Evolutionary conservation across 495 filamentous ascomycete genomes (phyloP), one percentile per base, ranked within the genome.

Genomic region (Penicillium robsamsonii): DNA sequence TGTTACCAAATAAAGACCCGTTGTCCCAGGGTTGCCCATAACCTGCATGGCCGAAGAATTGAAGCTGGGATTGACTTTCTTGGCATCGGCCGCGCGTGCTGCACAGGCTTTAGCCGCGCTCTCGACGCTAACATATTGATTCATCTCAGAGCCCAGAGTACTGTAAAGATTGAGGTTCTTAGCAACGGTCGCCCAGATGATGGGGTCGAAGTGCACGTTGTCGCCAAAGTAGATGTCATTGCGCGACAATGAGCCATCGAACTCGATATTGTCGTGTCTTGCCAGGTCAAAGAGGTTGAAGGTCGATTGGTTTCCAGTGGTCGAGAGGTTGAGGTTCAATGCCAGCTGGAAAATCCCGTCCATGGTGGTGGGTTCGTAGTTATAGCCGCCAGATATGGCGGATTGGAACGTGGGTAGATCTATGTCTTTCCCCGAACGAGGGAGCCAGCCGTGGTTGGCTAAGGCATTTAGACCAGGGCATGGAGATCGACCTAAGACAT

Each of bases 291-390:
- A 25, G 24, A 63, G 60, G 17, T 56, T 30, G 30, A 56, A 51
- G 30, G 60, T 63, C 8, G 48, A 56, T 4, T 15, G 24, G 25
- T 62, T 62, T 13, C 55, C 62, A 5, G 60, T 53, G 0, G 59
- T 65, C 8, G 56, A 56, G 5, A 65, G 30, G 22, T 62, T 59
- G 18, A 52, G 53, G 11, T 12, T 44, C 4, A 69, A 47, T 3
- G 64, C 68, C n/a, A 53, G 52, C 5, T 59, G 9, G 43, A 73
- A 71, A 5, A 56, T 57, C 1, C 0, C 15, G 56, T 73, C 68
- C 27, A 71, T 58, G 0, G 60, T 43, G n/a, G 46, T 42, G 13
- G 59, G 62, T 5, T 43, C 55, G 22, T 53, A 65, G 37, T 65
- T 62, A 37, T 62, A 65, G n/a, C 50, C 62, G 12, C 35, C 55